Percentiles rank a stretch among this genome's conserved stretches.
These are phyloP conservation scores for Sphaerobolus stellatus DNA, from an alignment of 1,284 basidiomycete genomes.

Conservation along the genomic window DNA sequence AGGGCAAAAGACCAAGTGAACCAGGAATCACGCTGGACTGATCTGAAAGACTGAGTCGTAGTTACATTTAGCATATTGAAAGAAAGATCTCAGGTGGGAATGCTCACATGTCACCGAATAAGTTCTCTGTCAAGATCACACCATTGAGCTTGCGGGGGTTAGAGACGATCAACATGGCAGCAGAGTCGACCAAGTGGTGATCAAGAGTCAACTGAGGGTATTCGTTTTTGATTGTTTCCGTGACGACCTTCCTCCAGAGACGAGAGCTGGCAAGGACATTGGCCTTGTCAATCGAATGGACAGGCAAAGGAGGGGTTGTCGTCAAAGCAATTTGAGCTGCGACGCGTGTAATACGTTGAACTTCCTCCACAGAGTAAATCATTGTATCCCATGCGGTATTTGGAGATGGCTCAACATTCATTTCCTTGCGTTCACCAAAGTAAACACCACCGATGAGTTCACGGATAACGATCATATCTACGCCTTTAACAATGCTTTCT, in stretches of 20 bases:
- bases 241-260: constrained; percentile 92
- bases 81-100: background rate
- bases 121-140: constrained; percentile 90
- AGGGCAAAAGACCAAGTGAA: constrained; percentile 93
- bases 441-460: constrained; percentile 94
- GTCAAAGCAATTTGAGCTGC: constrained; percentile 91
- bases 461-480: constrained; percentile 91
- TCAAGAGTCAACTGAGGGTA: constrained; percentile 85
- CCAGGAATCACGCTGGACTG: constrained; percentile 98
- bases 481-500: constrained; percentile 80
- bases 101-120: constrained; percentile 94
- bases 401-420: constrained; percentile 58
- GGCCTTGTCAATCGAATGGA: constrained; percentile 98
- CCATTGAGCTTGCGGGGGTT: constrained; percentile 95
- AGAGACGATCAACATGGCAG: constrained; percentile 93
- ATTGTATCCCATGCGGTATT: constrained; percentile 87
- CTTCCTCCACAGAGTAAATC: constrained; percentile 89
- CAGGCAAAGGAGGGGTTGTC: constrained; percentile 79
- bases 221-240: constrained; percentile 78
- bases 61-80: constrained; percentile 2
- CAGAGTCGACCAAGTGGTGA: constrained; percentile 94
- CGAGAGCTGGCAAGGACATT: constrained; percentile 96
- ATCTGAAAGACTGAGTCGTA: constrained; percentile 75
- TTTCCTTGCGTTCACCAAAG: constrained; percentile 93
- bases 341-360: constrained; percentile 93